These are phyloP conservation scores for Candida nonsorbophila DNA, from an alignment of 805 yeast species.

Conservation along the genomic window DNA sequence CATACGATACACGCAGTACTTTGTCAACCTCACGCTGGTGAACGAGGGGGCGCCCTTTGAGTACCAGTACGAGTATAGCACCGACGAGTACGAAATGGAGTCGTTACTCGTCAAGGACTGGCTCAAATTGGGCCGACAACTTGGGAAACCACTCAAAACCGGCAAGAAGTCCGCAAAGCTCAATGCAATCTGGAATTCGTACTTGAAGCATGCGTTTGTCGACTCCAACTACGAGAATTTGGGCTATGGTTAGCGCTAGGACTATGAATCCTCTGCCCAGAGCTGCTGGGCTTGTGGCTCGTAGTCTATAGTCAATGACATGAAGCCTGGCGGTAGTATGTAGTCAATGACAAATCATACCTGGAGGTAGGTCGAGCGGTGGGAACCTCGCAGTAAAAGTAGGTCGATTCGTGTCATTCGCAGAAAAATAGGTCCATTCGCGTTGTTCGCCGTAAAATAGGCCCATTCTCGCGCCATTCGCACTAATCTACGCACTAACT, in stretches of 20 bases:
- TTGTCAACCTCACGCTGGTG: conserved; percentile 51
- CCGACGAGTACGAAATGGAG: conserved; percentile 56
- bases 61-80: conserved; percentile 64
- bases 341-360: too few species aligned
- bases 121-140: conserved; percentile 49
- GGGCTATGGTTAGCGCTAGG: conserved; percentile 27
- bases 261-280: too few species aligned
- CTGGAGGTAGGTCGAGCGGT: too few species aligned
- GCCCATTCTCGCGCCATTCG: too few species aligned
- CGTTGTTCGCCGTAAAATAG: too few species aligned
- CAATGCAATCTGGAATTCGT: conserved; percentile 47
- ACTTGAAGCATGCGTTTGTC: conserved; percentile 55
- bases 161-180: conserved; percentile 3
- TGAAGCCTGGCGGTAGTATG: too few species aligned
- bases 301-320: too few species aligned
- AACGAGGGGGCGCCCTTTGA: conserved; percentile 44
- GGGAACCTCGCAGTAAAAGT: too few species aligned
- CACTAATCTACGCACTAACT: too few species aligned
- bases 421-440: too few species aligned
- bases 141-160: conserved; percentile 39
- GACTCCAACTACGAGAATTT: conserved; percentile 59
- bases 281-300: too few species aligned
- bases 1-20: conserved; percentile 66
- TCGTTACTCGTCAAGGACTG: conserved; percentile 58
- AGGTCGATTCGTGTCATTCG: too few species aligned